Evolutionary conservation across 495 filamentous ascomycete species (phyloP).

Genomic region (Cercophora scortea): DNA sequence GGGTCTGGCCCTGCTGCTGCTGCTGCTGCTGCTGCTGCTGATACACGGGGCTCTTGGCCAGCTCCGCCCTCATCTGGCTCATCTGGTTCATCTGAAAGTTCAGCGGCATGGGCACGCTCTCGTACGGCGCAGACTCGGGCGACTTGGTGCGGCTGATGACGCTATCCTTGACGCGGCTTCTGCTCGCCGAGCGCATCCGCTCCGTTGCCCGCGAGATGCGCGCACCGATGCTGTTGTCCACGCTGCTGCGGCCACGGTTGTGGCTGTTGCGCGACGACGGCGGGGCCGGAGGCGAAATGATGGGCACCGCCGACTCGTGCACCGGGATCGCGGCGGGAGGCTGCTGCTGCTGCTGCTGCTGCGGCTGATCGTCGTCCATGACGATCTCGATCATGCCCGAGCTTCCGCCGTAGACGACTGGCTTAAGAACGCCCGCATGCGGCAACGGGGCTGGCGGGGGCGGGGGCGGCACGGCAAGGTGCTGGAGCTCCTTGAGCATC

Average conservation of each 20-base stretch:
- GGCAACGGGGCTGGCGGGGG: conserved; percentile 57
- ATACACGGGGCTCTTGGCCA: conserved; percentile 5
- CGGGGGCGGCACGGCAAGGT: conserved; percentile 61
- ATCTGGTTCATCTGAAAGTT: conserved; percentile 6
- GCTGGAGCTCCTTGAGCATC: conserved; percentile 76
- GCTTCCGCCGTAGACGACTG: conserved; percentile 34
- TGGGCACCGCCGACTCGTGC: conserved; percentile 21
- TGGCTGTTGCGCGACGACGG: conserved; percentile 44
- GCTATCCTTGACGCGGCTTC: conserved; percentile 25
- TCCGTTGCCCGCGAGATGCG: conserved; percentile 60
- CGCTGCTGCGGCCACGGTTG: conserved; percentile 57
- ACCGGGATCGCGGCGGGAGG: conserved; percentile 6
- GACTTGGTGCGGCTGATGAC: conserved; percentile 25
- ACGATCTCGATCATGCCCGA: conserved; percentile 66
- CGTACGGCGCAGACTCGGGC: conserved; percentile 43
- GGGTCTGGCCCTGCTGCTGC: background rate
- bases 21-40: conserved; percentile 3
- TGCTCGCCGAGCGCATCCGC: conserved; percentile 61
- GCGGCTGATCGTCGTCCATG: conserved; percentile 54
- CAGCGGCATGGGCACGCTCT: conserved; percentile 41
- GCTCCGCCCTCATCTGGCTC: conserved; percentile 9
- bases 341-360: conserved; percentile 21
- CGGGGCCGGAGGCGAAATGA: conserved; percentile 26
- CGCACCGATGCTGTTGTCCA: conserved; percentile 47
- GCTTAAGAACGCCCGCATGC: conserved; percentile 15